Conservation (phyloP, 768 basidiomycete genomes). For the Imleria badia region DNA sequence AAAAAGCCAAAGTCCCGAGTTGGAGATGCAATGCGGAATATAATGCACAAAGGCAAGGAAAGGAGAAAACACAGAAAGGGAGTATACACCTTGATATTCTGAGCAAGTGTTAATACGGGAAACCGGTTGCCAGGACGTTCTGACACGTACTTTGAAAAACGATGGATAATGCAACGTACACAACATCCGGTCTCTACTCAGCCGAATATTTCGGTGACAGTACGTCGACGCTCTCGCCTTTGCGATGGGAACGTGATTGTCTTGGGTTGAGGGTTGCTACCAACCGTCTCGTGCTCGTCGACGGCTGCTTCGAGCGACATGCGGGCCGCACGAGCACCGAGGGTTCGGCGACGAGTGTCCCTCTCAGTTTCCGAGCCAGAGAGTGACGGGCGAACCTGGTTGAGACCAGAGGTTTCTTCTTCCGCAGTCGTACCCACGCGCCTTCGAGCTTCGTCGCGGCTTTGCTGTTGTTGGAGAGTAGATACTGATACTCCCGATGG, state of each 20-base stretch:
- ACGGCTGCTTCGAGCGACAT: constrained; percentile 43
- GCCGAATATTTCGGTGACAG: constrained; percentile 50
- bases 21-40: constrained; percentile 24
- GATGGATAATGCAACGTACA: constrained; percentile 14
- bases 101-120: background rate
- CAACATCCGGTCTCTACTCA: constrained; percentile 13
- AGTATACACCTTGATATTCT: constrained; percentile 23
- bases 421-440: constrained; percentile 31
- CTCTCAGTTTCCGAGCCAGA: constrained; percentile 55
- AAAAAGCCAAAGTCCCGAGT: constrained; percentile 13
- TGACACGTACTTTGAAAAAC: constrained; percentile 19
- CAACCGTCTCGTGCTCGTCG: constrained; percentile 30
- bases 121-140: background rate
- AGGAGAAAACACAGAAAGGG: constrained; percentile 9
- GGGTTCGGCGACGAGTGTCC: constrained; percentile 40
- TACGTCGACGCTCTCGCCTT: constrained; percentile 45
- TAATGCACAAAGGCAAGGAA: constrained; percentile 21
- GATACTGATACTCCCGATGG: constrained; percentile 55
- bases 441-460: constrained; percentile 36
- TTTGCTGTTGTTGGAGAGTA: constrained; percentile 55
- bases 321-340: constrained; percentile 41
- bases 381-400: constrained; percentile 29
- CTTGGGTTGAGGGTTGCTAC: constrained; percentile 35
- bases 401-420: constrained; percentile 23
- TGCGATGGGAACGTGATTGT: constrained; percentile 35